Evolutionary conservation across 495 filamentous ascomycete genomes (phyloP), one percentile per base, ranked within the genome.

Genomic region (Hypoxylon rickii): DNA sequence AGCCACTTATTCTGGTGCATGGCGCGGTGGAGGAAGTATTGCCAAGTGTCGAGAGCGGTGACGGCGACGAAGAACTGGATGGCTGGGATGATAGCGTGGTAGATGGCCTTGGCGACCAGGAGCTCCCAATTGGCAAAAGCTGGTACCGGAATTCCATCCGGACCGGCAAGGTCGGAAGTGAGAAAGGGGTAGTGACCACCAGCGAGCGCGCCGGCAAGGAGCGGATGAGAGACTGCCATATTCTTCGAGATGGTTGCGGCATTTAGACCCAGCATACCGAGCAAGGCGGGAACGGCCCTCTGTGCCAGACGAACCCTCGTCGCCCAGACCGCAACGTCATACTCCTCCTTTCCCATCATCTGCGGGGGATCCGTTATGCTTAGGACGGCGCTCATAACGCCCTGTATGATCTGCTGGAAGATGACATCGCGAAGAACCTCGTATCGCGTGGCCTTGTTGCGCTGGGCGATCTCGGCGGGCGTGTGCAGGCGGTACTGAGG

Each of bases 1-100:
- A 98, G 86, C 89, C 89, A 97, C 66, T 89, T 89, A 72, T 95
- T 93, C 74, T 91, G 72, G 70, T 98, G 94, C 91, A 97, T 96
- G 32, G 83, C 83, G 19, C 94, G 88, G 75, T 98, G 94, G 67
- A 88, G 79, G 73, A 96, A 96, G 76, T 98, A 98, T 63, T 98
- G 91, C 90, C 92, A 96, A 26, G 91, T 95, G 75, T 98, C 94
- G 53, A 96, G 79, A 52, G 89, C 70, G 51, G 79, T 74, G 58
- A 92, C 81, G 26, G 85, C 94, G 24, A 88, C 47, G 52, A 80
- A 70, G 63, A 96, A 83, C 70, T 96, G 91, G 36, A 90, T 44
- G 12, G 75, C 76, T 1, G 94, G 94, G 37, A 96, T 76, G 18
- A 89, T 68, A 47, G 85, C 73, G 82, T 86, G 89, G 77, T 96